phyloP scores from a whole-genome alignment of 352 stramenopile genomes.

The Phytopythium helicoides region DNA sequence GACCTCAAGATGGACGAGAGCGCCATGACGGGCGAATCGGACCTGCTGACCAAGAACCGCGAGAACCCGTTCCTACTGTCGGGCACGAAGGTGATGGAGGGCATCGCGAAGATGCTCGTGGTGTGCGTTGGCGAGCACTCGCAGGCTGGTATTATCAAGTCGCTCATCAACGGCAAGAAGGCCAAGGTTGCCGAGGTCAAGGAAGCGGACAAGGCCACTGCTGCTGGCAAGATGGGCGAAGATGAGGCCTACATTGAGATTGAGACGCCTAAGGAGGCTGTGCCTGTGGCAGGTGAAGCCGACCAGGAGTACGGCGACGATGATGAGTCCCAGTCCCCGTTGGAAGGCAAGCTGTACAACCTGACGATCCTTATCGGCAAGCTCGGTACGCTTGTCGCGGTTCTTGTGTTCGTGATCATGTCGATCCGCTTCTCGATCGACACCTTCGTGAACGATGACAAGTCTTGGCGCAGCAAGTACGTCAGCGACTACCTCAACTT shows the following conservation, averaged over 20 bases:
- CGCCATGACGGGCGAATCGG: slow-evolving; percentile 89
- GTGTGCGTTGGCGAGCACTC: slow-evolving; percentile 92
- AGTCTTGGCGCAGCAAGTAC: slow-evolving; percentile 54
- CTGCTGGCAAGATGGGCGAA: slow-evolving; percentile 62
- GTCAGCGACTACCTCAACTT: slow-evolving; percentile 72
- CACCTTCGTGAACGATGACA: slow-evolving; percentile 43
- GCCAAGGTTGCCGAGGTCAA: too few species aligned
- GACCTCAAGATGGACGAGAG: slow-evolving; percentile 90
- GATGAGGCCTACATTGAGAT: slow-evolving; percentile 63
- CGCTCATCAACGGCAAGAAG: slow-evolving; percentile 78
- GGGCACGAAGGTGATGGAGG: slow-evolving; percentile 93
- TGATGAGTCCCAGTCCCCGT: too few species aligned
- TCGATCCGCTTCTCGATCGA: slow-evolving; percentile 65
- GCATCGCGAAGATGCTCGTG: slow-evolving; percentile 91
- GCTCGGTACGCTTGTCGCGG: slow-evolving; percentile 63
- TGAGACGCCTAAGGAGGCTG: too few species aligned
- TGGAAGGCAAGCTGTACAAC: slow-evolving; percentile 84
- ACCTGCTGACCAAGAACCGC: slow-evolving; percentile 80
- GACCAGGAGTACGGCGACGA: slow-evolving; percentile 47
- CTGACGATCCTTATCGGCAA: slow-evolving; percentile 86
- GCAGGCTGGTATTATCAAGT: slow-evolving; percentile 93
- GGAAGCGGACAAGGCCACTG: too few species aligned
- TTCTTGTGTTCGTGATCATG: slow-evolving; percentile 83
- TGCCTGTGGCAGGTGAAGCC: too few species aligned
- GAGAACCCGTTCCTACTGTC: slow-evolving; percentile 93